Evolutionary conservation across 768 basidiomycete genomes (phyloP), one percentile per base, ranked within the genome.

Genomic region (Suillus cothurnatus): DNA sequence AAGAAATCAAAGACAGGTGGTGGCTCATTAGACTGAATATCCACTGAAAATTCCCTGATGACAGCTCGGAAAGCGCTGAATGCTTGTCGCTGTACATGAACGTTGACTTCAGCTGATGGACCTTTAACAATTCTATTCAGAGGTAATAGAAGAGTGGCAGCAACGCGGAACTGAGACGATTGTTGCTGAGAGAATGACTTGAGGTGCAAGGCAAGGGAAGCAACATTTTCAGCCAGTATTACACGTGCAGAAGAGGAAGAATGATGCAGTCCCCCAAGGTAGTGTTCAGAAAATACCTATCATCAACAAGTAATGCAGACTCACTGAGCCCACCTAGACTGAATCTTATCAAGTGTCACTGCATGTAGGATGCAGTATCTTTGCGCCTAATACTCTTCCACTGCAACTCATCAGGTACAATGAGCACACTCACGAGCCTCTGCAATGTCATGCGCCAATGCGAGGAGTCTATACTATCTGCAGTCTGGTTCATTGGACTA

Each of bases 101-200:
- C 68, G 0, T 83, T 83, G 9, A 84, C 83, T 64, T 86, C 83
- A 19, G 78, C 74, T 7, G 76, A 75, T 12, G 81, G 69, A 3
- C 86, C 88, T 28, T 82, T 78, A 9, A 92, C 11, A 41, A 59
- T 31, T 28, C 5, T 36, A 41, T 62, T 39, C 39, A 49, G 61
- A 15, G 39, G 38, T 23, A 64, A 45, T 14, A 61, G 36, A 63
- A 14, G 90, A 65, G 57, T 77, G 71, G 15, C 69, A 61, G 62
- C 79, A 74, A 14, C 70, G 73, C 23, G 38, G 81, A 55, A 59
- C 47, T 62, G 59, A 56, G 63, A 66, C 36, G 69, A 67, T 61
- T 78, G 80, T 47, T 74, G 71, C 17, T 73, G 64, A 43, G 71
- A 68, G 64, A 79, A 67, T 64, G 80, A 7, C 66, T 67, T 6